Percentiles rank a stretch among this genome's conserved stretches.
Conservation (phyloP, 2,329 filamentous ascomycete species). For the Cladorrhinum sp. region DNA sequence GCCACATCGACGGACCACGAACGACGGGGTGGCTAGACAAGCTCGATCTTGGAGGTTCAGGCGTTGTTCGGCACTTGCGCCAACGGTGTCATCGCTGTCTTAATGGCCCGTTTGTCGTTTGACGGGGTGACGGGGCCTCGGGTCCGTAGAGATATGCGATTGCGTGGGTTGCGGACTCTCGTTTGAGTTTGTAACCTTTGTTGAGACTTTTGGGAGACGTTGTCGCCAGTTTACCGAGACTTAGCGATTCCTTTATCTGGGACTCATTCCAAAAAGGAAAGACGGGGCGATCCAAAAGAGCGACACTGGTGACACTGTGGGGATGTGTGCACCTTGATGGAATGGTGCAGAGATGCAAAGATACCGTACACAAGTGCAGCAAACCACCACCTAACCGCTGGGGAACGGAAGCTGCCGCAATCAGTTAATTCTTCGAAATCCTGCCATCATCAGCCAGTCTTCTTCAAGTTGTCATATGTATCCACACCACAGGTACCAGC, state of each 20-base stretch:
- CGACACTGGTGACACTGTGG: neutral
- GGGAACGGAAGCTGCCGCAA: neutral
- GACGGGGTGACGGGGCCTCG: constrained; percentile 1
- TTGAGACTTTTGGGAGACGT: neutral
- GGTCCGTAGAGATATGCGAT: neutral
- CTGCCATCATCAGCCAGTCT: neutral
- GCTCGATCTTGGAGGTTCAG: neutral
- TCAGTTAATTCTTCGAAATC: neutral
- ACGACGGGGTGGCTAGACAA: neutral
- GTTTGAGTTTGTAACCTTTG: neutral
- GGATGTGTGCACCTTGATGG: neutral
- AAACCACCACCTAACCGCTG: too few species aligned
- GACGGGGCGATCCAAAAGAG: neutral
- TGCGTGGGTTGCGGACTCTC: neutral
- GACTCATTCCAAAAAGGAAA: neutral
- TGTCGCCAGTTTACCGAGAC: neutral
- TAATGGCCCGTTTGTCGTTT: neutral
- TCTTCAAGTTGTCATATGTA: too few species aligned
- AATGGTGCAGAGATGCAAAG: neutral
- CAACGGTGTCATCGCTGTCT: neutral
- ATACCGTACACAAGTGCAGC: too few species aligned
- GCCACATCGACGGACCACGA: neutral
- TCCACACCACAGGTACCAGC: neutral
- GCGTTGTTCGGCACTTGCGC: constrained; percentile 16
- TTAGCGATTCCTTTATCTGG: neutral